Evolutionary conservation across 768 basidiomycete species (phyloP).

Genomic region (Tulasnella calospora): DNA sequence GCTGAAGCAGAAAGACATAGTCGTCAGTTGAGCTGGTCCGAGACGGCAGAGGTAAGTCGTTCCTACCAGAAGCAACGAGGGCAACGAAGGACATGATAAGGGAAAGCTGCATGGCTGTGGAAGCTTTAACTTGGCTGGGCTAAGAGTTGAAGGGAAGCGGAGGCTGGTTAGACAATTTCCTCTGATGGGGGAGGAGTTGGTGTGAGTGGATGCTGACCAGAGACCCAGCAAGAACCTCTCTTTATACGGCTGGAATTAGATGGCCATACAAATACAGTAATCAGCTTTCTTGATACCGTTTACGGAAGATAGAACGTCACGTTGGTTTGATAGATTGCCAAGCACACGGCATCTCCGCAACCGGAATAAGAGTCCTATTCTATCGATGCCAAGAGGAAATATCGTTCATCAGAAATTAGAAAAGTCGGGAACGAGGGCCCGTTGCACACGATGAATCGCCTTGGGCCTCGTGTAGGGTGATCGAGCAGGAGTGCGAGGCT

Average conservation of each 20-base stretch:
- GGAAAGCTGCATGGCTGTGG: not conserved
- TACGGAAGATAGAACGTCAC: not conserved
- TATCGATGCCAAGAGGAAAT: not conserved
- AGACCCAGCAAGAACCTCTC: not conserved
- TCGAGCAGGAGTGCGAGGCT: not conserved
- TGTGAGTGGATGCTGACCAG: not conserved
- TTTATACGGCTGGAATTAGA: not conserved
- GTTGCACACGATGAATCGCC: not conserved
- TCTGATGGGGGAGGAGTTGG: not conserved
- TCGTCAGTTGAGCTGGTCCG: not conserved
- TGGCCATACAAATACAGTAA: not conserved
- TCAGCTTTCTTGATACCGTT: not conserved
- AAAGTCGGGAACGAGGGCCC: not conserved
- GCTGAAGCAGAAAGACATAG: not conserved
- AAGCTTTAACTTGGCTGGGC: not conserved
- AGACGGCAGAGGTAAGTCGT: not conserved
- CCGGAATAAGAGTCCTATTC: not conserved
- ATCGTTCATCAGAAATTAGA: not conserved
- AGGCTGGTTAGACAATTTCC: not conserved
- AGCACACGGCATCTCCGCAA: not conserved
- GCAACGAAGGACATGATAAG: not conserved
- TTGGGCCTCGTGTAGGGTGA: not conserved
- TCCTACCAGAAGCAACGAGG: not conserved
- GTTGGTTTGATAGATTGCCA: not conserved
- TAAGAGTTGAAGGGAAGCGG: not conserved